Conservation (phyloP, 305 asterid species). For the Fraxinus paxiana region DNA sequence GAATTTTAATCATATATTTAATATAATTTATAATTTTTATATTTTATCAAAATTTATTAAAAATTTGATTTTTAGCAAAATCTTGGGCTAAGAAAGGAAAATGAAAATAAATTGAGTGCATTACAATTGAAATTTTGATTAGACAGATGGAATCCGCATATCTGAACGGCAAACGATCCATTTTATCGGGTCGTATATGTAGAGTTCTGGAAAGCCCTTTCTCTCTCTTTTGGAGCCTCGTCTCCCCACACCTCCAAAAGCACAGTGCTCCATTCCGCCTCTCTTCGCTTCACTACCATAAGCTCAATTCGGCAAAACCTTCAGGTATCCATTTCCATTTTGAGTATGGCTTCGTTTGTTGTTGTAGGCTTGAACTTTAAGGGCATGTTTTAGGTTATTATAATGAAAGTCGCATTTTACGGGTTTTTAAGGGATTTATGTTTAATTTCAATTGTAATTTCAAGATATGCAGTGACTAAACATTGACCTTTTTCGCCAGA, state of each 20-base stretch:
- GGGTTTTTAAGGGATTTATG: background rate
- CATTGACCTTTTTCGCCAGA: background rate
- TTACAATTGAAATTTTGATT: background rate
- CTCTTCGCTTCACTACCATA: background rate
- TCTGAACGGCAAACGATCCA: background rate
- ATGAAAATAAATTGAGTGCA: background rate
- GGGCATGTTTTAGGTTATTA: background rate
- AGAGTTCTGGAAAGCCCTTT: conserved; percentile 23
- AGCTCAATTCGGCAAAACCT: background rate
- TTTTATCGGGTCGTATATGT: conserved; percentile 4
- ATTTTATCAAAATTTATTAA: background rate
- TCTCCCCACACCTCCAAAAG: conserved; percentile 8
- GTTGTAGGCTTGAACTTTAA: background rate
- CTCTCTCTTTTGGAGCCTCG: conserved; percentile 23
- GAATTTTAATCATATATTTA: no score
- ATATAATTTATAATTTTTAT: background rate
- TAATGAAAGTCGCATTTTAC: background rate
- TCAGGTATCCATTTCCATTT: background rate
- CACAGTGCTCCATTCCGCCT: background rate
- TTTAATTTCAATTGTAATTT: background rate
- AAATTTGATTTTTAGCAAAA: background rate
- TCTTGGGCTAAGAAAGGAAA: background rate
- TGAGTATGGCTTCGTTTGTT: background rate
- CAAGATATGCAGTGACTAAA: background rate
- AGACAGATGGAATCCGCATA: background rate